Base-by-base conservation (phyloP, 768 basidiomycete genomes). In the Jaapia argillacea region DNA sequence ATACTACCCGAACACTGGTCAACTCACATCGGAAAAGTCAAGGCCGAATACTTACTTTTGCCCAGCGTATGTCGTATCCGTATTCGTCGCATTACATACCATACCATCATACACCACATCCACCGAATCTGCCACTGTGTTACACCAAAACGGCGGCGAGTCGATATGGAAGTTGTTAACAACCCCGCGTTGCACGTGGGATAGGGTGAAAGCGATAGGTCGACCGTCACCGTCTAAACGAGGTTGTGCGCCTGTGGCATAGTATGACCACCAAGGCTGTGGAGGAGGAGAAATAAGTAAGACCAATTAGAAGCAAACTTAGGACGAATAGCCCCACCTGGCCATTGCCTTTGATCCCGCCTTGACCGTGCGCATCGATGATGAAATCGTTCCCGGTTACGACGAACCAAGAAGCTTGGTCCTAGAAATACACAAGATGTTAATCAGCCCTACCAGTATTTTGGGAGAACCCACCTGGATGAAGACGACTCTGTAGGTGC, bases 341-440 rank as follows among this genome's bases (percentile, higher is more conserved):
- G 26, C 77, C 77, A 50, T 79, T 76, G 16, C 77, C 77, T 52
- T 72, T 62, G 41, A 80, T 74, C 2, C 76, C 76, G 22, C 77
- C 77, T 1, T 61, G 64, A 50, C 67, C 66, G 52, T 78, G 72
- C 2, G 69, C 77, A 52, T 78, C 71, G 47, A 79, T 66, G 13
- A 60, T 61, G 45, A 79, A 79, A 58, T 77, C 66, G 24, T 59
- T 58, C 3, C 76, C 77, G 3, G 75, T 75, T 26, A 79, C 61
- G 40, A 79, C 71, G 50, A 79, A 79, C 74, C 76, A 79, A 4
- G 77, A 79, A 2, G 77, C 73, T 62, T 79, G 78, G 49, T 60
- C 69, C 73, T 78, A 41, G 13, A 35, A 12, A n/a, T 2, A 18
- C 28, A 31, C 16, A n/a, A 24, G 31, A 44, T n/a, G n/a, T n/a